phyloP scores from a whole-genome alignment of 257 asterid species.

The Ehretia macrophylla region DNA sequence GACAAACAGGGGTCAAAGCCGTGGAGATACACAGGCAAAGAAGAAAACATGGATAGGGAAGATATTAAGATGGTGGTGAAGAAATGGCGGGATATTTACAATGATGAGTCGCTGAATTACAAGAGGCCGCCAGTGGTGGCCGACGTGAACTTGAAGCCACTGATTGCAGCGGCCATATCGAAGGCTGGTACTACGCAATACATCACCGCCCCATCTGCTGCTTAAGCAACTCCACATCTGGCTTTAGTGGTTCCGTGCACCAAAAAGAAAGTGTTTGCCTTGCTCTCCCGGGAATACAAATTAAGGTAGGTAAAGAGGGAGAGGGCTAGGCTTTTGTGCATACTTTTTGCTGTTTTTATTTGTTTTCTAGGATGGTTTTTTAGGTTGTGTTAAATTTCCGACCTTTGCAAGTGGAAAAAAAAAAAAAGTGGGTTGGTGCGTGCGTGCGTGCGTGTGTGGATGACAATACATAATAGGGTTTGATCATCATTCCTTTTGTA shows the following conservation, averaged over 20 bases:
- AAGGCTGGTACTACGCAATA: slow-evolving; percentile 24
- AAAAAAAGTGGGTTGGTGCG: too few relatives aligned
- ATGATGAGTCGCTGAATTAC: slow-evolving; percentile 5
- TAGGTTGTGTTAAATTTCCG: too few relatives aligned
- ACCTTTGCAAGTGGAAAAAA: too few relatives aligned
- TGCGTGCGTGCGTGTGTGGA: too few relatives aligned
- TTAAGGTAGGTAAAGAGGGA: too few relatives aligned
- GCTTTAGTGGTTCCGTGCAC: too few relatives aligned
- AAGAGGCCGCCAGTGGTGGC: neutral
- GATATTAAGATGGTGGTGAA: slow-evolving; percentile 14
- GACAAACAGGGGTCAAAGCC: slow-evolving; percentile 15
- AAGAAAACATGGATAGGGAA: slow-evolving; percentile 14
- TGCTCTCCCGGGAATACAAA: too few relatives aligned
- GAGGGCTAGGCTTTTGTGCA: too few relatives aligned
- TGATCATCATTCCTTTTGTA: too few relatives aligned
- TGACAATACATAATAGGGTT: too few relatives aligned
- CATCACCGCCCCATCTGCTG: slow-evolving; percentile 46
- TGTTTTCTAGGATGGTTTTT: too few relatives aligned
- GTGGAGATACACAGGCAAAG: slow-evolving; percentile 16
- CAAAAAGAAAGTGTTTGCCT: neutral
- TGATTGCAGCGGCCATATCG: slow-evolving; percentile 34
- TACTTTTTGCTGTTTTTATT: too few relatives aligned
- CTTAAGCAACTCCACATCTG: neutral
- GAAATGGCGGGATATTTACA: slow-evolving; percentile 13
- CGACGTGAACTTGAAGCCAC: slow-evolving; percentile 25